Conservation (phyloP, 768 basidiomycete species). For the Xerocomus brunneocitrinus region DNA sequence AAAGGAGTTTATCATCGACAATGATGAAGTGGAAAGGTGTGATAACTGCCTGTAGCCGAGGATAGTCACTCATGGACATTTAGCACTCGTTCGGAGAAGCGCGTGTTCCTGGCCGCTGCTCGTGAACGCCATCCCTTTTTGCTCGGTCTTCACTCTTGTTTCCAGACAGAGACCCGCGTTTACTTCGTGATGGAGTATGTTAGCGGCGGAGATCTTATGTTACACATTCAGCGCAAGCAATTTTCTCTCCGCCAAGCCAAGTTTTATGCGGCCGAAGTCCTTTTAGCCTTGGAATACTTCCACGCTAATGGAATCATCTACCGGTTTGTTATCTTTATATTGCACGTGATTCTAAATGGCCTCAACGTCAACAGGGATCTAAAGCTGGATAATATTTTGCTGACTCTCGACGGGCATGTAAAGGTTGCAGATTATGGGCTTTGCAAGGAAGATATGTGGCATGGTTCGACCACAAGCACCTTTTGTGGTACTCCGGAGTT, state of each 20-base stretch:
- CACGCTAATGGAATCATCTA: conserved; percentile 99
- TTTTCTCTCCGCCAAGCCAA: conserved; percentile 98
- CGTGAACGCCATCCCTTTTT: conserved; percentile 96
- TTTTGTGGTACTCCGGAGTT: conserved; percentile 99
- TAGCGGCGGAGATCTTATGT: conserved; percentile 97
- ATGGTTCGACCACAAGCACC: conserved; percentile 91
- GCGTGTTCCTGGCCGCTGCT: conserved; percentile 96
- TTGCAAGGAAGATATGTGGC: conserved; percentile 99
- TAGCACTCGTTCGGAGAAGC: conserved; percentile 98
- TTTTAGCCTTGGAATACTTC: conserved; percentile 96
- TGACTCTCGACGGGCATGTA: conserved; percentile 96
- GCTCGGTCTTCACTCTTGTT: conserved; percentile 94
- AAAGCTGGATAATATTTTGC: conserved; percentile 95
- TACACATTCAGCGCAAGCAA: conserved; percentile 98
- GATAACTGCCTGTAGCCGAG: conserved; percentile 13
- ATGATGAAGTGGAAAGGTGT: conserved; percentile 98
- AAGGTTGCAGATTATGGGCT: conserved; percentile 99
- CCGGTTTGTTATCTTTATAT: conserved; percentile 50
- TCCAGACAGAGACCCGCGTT: conserved; percentile 98
- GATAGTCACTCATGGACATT: conserved; percentile 1
- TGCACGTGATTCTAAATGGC: not conserved
- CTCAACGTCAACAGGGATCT: conserved; percentile 62
- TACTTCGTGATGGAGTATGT: conserved; percentile 99
- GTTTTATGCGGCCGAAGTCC: conserved; percentile 96
- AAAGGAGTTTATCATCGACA: conserved; percentile 99